Conservation (phyloP, 2,329 filamentous ascomycete genomes). For the Diaporthe destruens region DNA sequence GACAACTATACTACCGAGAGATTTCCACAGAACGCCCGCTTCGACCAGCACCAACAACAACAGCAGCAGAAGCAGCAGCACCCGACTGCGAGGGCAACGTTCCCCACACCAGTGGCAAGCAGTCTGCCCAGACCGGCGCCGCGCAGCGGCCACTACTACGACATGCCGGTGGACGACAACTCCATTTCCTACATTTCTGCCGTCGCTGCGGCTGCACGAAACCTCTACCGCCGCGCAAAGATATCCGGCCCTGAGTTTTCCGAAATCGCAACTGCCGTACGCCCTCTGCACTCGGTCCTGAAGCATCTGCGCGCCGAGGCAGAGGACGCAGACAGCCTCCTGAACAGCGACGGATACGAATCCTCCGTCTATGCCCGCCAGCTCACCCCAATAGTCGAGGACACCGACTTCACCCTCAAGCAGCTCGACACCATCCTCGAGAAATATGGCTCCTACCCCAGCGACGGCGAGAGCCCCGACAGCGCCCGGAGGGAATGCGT, state of each 20-base stretch:
- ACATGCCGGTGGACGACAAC: conserved; percentile 49
- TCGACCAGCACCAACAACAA: background rate
- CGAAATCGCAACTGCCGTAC: conserved; percentile 63
- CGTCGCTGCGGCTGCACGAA: conserved; percentile 67
- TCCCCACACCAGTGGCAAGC: conserved; percentile 23
- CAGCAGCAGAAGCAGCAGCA: background rate
- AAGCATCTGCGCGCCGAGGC: conserved; percentile 70
- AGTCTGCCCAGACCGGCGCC: conserved; percentile 32
- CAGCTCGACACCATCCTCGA: conserved; percentile 67
- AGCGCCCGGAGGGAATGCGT: conserved; percentile 45
- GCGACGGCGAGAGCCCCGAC: conserved; percentile 42
- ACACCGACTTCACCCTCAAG: conserved; percentile 67
- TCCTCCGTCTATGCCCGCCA: conserved; percentile 61
- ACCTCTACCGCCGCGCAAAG: conserved; percentile 67
- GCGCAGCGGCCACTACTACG: conserved; percentile 29
- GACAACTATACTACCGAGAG: background rate
- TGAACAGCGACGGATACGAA: conserved; percentile 55
- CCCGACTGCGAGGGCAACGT: conserved; percentile 17
- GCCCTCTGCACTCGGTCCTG: conserved; percentile 66
- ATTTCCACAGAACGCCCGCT: background rate
- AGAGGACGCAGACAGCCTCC: conserved; percentile 66
- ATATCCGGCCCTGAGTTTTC: conserved; percentile 62
- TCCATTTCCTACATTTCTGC: conserved; percentile 64
- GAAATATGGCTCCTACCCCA: conserved; percentile 52
- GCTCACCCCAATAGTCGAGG: conserved; percentile 65